A percentile compares a stretch with the other conserved stretches of the same genome.
Conservation (phyloP, 2,329 filamentous ascomycete species). For the Trichoderma sp. region DNA sequence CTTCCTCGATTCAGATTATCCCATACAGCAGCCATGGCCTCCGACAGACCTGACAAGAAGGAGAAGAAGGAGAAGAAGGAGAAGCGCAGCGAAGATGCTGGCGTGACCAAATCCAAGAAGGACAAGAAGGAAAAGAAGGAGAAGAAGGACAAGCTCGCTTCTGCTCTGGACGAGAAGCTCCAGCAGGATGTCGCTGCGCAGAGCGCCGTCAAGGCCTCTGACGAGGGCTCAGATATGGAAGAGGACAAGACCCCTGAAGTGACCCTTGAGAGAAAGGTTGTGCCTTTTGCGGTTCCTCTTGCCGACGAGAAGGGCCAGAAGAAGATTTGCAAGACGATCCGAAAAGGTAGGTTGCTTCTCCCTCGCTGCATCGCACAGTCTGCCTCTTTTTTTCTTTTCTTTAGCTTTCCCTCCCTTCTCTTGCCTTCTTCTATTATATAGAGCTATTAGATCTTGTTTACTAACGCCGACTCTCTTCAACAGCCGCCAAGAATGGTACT, state of each 20-base stretch:
- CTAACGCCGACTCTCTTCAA: not conserved
- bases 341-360: conserved; percentile 48
- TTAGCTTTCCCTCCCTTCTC: not conserved
- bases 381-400: not conserved
- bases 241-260: conserved; percentile 44
- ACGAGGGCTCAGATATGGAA: conserved; percentile 47
- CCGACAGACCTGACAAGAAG: conserved; percentile 50
- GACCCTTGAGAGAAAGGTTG: conserved; percentile 58
- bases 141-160: conserved; percentile 53
- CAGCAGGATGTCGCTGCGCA: conserved; percentile 50
- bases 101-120: conserved; percentile 55
- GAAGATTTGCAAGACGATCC: conserved; percentile 58
- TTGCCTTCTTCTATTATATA: not conserved
- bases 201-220: conserved; percentile 41
- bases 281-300: conserved; percentile 80
- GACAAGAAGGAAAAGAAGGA: conserved; percentile 74
- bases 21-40: conserved; percentile 40
- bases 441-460: not conserved
- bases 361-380: not conserved
- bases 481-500: conserved; percentile 91
- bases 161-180: conserved; percentile 64
- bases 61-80: conserved; percentile 62
- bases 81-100: conserved; percentile 55
- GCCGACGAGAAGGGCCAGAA: conserved; percentile 74
- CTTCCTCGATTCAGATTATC: conserved; percentile 16